Evolutionary conservation across 2,329 filamentous ascomycete genomes (phyloP).

Genomic region (Penicillium sp.): DNA sequence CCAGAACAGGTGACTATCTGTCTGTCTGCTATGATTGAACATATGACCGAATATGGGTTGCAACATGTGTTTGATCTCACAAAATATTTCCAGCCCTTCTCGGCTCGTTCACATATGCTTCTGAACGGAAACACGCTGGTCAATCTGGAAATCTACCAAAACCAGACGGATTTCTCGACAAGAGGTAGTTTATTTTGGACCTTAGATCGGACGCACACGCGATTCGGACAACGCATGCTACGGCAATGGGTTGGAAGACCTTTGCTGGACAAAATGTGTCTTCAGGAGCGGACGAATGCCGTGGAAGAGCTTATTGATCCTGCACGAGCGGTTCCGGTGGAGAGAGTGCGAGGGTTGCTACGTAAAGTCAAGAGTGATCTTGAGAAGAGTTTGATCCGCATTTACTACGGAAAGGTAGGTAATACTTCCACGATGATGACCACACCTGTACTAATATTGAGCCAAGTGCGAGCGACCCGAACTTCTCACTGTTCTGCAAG

Average conservation of each 20-base stretch:
- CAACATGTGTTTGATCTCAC: slow-evolving; percentile 95
- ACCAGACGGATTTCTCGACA: slow-evolving; percentile 79
- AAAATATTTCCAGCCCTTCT: slow-evolving; percentile 96
- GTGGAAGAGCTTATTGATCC: slow-evolving; percentile 80
- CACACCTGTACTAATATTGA: slow-evolving; percentile 16
- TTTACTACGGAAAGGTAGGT: slow-evolving; percentile 82
- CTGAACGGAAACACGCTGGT: slow-evolving; percentile 92
- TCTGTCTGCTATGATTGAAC: slow-evolving; percentile 92
- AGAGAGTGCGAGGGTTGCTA: slow-evolving; percentile 71
- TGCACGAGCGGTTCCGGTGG: slow-evolving; percentile 63
- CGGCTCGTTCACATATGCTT: slow-evolving; percentile 89
- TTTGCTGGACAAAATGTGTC: slow-evolving; percentile 68
- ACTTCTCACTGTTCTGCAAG: slow-evolving; percentile 78
- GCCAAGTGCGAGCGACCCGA: slow-evolving; percentile 71
- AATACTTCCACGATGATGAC: not conserved
- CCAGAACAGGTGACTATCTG: slow-evolving; percentile 86
- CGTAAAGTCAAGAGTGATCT: slow-evolving; percentile 73
- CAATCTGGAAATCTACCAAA: slow-evolving; percentile 92
- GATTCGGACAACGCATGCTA: slow-evolving; percentile 81
- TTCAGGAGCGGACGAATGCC: slow-evolving; percentile 77
- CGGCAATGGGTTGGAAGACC: slow-evolving; percentile 95
- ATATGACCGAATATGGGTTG: slow-evolving; percentile 85
- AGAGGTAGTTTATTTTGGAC: slow-evolving; percentile 95
- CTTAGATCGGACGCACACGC: slow-evolving; percentile 84
- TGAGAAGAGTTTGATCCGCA: slow-evolving; percentile 87